These are phyloP conservation scores for Mycena maculata DNA, from an alignment of 768 basidiomycete species.

Conservation along the genomic window DNA sequence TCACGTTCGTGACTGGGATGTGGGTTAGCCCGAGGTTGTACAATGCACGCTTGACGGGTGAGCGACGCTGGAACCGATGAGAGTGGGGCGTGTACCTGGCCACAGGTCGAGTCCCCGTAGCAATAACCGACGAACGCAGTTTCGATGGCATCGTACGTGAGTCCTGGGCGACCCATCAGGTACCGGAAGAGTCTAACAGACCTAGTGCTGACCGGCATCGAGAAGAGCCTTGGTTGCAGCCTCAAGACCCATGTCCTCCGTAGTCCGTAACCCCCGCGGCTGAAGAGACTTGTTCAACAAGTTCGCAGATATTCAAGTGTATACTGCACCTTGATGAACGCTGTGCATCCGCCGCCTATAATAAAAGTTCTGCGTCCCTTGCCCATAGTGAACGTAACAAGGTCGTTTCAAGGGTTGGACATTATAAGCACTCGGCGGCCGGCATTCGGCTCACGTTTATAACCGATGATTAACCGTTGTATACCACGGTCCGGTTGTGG, in stretches of 20 bases:
- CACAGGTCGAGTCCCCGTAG: slow-evolving; percentile 83
- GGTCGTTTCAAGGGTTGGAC: neutral
- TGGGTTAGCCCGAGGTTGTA: slow-evolving; percentile 87
- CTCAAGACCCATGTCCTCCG: slow-evolving; percentile 89
- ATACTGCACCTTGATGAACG: slow-evolving; percentile 75
- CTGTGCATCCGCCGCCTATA: slow-evolving; percentile 79
- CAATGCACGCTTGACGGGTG: slow-evolving; percentile 67
- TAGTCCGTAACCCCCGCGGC: slow-evolving; percentile 74
- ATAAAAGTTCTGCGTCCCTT: slow-evolving; percentile 67
- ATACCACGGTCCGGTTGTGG: too few species aligned
- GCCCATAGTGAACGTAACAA: slow-evolving; percentile 21
- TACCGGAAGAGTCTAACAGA: neutral
- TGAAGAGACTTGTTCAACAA: slow-evolving; percentile 27
- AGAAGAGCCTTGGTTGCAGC: slow-evolving; percentile 89
- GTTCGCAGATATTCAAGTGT: too few species aligned
- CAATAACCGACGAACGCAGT: slow-evolving; percentile 82
- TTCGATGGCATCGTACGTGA: slow-evolving; percentile 83
- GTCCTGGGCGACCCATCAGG: slow-evolving; percentile 58
- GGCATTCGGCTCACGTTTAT: slow-evolving; percentile 11
- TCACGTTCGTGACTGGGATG: slow-evolving; percentile 88
- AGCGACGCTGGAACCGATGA: neutral
- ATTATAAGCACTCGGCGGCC: neutral
- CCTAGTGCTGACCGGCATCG: slow-evolving; percentile 70
- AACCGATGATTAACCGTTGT: too few species aligned
- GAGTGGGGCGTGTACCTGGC: slow-evolving; percentile 61